Base-by-base conservation (phyloP, 768 basidiomycete species). In the Russula emetica region DNA sequence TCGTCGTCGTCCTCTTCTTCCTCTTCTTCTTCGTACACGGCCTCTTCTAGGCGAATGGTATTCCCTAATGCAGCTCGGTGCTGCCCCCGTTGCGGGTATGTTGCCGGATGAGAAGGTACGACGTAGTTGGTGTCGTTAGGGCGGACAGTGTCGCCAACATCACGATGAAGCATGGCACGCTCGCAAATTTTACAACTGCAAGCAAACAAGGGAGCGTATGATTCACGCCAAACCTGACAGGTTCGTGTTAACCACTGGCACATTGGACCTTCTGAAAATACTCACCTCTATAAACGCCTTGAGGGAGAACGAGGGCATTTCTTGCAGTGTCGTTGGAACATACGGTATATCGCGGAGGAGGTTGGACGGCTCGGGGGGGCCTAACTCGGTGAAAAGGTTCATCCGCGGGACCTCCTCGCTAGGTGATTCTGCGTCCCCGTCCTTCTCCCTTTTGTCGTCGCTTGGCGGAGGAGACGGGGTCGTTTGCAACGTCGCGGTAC, bases 171-270 rank as follows among this genome's bases (percentile, higher is more conserved):
- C 71, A 83, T 80, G 9, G 88, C 84, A 28, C 89, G 83, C 66
- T 88, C 83, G 71, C 88, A 90, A 45, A 90, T 84, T n/a, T 78
- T 77, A 71, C 88, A 90, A 57, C 83, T 79, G 70, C 88, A 90
- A 50, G 86, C 83, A 70, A 85, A 90, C 49, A 90, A 67, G 0
- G 87, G 88, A 4, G 82, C 78, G 71, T 85, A 88, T 0, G 87
- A 88, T 63, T 90, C 87, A 44, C 86, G 79, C 88, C 88, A 90
- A 10, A 83, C 78, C 88, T 90, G 70, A 34, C 49, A 51, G 32
- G 49, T 54, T 67, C 56, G 30, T 58, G 52, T 50, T 18, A 32
- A 20, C 9, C 8, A 49, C 45, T 26, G 28, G 20, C 44, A 45
- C 32, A 5, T 42, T 40, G 24, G 20, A 55, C 26, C 53, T n/a